A percentile compares a stretch with the other conserved stretches of the same genome.
These are phyloP conservation scores for Xylariaceae sp. DNA, from an alignment of 2,329 filamentous ascomycete genomes.

Conservation along the genomic window DNA sequence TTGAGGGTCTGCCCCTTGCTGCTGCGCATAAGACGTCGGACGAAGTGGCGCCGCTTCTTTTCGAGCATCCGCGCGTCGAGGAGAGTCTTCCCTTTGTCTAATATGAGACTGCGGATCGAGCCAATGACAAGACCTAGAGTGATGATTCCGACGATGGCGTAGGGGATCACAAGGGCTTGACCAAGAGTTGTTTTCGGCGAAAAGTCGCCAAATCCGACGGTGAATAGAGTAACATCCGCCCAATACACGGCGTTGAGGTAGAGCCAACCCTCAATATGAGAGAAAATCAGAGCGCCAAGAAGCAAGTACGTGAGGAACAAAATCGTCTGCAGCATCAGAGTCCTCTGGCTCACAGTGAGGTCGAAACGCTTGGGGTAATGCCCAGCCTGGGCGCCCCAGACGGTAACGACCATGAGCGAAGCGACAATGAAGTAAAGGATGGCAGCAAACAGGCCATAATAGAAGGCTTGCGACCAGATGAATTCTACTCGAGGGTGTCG, in stretches of 20 bases:
- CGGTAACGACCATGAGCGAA: conserved; percentile 71
- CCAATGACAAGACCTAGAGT: conserved; percentile 79
- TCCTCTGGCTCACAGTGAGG: conserved; percentile 75
- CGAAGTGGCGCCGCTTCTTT: conserved; percentile 47
- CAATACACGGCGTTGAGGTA: conserved; percentile 78
- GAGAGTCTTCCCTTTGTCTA: conserved; percentile 52
- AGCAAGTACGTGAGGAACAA: conserved; percentile 76
- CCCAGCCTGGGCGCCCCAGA: conserved; percentile 62
- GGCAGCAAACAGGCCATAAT: conserved; percentile 77
- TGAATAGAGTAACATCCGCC: conserved; percentile 66
- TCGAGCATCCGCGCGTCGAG: conserved; percentile 55
- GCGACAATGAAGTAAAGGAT: conserved; percentile 74
- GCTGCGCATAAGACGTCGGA: conserved; percentile 42
- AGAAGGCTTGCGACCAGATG: conserved; percentile 74
- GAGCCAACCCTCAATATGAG: conserved; percentile 64
- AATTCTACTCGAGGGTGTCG: conserved; percentile 45
- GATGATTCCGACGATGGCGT: conserved; percentile 75
- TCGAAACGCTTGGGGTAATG: conserved; percentile 76
- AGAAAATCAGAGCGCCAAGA: conserved; percentile 70
- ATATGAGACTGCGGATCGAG: conserved; percentile 63
- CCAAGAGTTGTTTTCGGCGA: conserved; percentile 47
- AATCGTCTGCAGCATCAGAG: conserved; percentile 86
- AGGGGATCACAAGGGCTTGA: conserved; percentile 73
- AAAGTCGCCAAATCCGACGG: conserved; percentile 58
- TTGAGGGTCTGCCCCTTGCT: conserved; percentile 45